Evolutionary conservation across 768 basidiomycete species (phyloP).

Genomic region (Lanmaoa rubissima): DNA sequence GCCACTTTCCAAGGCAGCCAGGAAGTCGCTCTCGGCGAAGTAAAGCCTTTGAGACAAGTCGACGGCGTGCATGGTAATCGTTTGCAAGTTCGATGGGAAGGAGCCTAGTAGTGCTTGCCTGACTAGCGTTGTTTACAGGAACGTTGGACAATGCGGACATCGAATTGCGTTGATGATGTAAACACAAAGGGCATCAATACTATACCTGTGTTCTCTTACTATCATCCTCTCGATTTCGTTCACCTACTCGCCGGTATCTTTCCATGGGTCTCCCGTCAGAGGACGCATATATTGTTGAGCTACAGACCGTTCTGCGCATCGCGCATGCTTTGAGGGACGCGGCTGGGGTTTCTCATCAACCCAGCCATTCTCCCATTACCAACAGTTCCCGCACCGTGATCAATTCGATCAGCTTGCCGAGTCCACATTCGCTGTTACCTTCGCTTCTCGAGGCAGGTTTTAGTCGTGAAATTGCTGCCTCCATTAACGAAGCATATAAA

Average conservation of each 20-base stretch:
- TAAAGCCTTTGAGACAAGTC: neutral
- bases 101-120: no score
- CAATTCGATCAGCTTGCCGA: neutral
- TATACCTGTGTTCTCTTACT: no score
- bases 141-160: constrained; percentile 21
- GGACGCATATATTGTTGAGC: rapidly evolving
- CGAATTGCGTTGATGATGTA: neutral
- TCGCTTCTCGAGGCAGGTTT: neutral
- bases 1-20: neutral
- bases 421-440: neutral
- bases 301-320: neutral
- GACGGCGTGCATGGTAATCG: neutral
- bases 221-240: neutral
- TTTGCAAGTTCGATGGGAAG: neutral
- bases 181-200: no score
- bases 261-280: neutral
- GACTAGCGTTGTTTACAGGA: no score
- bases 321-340: neutral
- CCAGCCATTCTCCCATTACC: neutral
- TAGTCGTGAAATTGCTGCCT: neutral
- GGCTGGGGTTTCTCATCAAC: neutral
- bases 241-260: neutral
- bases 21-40: constrained; percentile 1
- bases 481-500: neutral
- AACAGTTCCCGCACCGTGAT: neutral